Base-by-base conservation (phyloP, 176 grass and related monocot species). In the Bothriochloa decipiens region DNA sequence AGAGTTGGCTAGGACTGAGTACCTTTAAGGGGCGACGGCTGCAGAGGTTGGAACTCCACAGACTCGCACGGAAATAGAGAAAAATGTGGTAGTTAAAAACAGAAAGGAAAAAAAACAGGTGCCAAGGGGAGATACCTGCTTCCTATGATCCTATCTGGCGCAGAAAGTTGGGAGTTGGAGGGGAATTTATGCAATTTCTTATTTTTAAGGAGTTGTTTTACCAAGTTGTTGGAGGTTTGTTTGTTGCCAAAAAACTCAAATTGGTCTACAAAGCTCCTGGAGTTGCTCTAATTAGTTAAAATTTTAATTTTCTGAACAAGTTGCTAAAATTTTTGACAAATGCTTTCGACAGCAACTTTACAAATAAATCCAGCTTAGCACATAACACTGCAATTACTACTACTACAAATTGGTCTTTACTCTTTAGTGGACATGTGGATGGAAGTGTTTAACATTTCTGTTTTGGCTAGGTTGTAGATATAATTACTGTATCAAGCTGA, bases 401-500 rank as follows among this genome's bases (percentile, higher is more conserved):
- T 28, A 18, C 14, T 14, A 41, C 11, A 61, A 42, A 60, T 20
- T 60, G 55, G 12, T 36, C 55, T 7, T 66, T 36, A 60, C 6
- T 36, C 55, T 7, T 66, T 36, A 60, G 66, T 43, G 35, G 53
- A 28, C 15, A 67, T 79, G n/a, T 58, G 33, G 40, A 68, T 74
- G n/a, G 5, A 79, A 29, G 6, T 11, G 36, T 20, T 66, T 11
- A 55, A 49, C 4, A 20, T 20, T 11, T 82, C 12, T 67, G 13
- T 73, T 74, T 25, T 74, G 4, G 20, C 12, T 67, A 28, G 36
- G 70, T 60, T 61, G 49, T 49, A 32, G 2, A 32, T 32, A 32
- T 32, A 50, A 14, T 68, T 65, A 61, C 17, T 5, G 16, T 75
- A 64, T 50, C 49, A 80, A 89, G 68, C 43, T 20, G 69, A 62